Base-by-base conservation (phyloP, 2,329 filamentous ascomycete species). In the Aspergillus texensis region DNA sequence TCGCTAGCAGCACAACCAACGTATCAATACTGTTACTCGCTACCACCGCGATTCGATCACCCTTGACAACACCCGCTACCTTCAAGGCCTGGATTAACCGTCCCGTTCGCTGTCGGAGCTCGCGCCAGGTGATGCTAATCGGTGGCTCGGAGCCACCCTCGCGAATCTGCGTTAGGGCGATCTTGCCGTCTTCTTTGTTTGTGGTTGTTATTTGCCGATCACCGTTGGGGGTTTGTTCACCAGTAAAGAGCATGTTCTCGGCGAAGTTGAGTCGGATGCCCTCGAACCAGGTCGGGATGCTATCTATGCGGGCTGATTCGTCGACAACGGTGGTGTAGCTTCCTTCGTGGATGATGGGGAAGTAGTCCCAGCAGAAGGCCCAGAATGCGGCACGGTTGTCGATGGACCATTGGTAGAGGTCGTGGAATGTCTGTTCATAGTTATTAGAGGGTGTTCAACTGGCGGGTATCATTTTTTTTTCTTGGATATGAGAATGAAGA, bases 1-100 rank as follows among this genome's bases (percentile, higher is more conserved):
- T 84, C 0, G 91, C 92, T 63, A 92, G 80, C 72, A 91, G 90
- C 1, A 93, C 86, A 2, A 88, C 81, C 61, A 93, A 79, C 0
- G 92, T 94, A 74, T 93, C 89, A 41, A 92, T 82, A 45, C 88
- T 89, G 68, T 94, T 93, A 28, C 88, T 88, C 1, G 88, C 90
- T 2, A 95, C 91, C 3, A 92, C 82, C 0, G 92, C 91, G 6
- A 96, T 82, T 0, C 92, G 83, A 74, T 96, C 92, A 0, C 93
- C 92, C 70, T 86, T 88, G 52, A 76, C 74, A 0, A 96, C 85
- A 0, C 92, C 92, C 56, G 83, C 81, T 0, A 83, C 83, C 64
- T 86, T 83, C 82, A 96, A 84, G 0, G 91, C 91, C 65, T 88
- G 86, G 0, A 89, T 85, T 64, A 93, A 77, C 3, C 77, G 71